Percentiles rank a stretch among this genome's conserved stretches.
Evolutionary conservation across 495 filamentous ascomycete species (phyloP).

Genomic region (Penicillium steckii): DNA sequence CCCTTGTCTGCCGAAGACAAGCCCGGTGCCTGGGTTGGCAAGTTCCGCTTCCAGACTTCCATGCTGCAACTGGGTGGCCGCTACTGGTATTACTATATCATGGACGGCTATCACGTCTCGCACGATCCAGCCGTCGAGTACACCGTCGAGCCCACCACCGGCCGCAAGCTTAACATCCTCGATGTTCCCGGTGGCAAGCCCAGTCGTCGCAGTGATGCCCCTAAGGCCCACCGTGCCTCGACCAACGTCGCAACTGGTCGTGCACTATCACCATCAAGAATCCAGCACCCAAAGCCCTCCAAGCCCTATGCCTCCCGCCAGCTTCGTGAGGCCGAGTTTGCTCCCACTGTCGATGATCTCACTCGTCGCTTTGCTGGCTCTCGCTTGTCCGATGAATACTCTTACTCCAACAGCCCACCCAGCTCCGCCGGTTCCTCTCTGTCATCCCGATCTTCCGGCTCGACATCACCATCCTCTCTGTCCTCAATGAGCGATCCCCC

Average conservation of each 20-base stretch:
- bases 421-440: conserved; percentile 73
- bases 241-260: conserved; percentile 80
- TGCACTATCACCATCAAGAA: conserved; percentile 82
- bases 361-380: conserved; percentile 69
- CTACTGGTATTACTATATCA: conserved; percentile 99
- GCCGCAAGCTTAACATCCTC: conserved; percentile 85
- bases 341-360: conserved; percentile 68
- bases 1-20: conserved; percentile 88
- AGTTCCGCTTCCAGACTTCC: conserved; percentile 88
- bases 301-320: conserved; percentile 81
- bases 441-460: conserved; percentile 73
- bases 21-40: conserved; percentile 87
- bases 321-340: conserved; percentile 77
- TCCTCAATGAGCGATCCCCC: conserved; percentile 70
- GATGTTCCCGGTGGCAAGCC: conserved; percentile 56
- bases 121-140: conserved; percentile 90
- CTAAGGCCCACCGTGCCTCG: conserved; percentile 34
- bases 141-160: conserved; percentile 94
- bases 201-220: conserved; percentile 16
- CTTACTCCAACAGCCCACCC: conserved; percentile 61
- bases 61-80: conserved; percentile 80
- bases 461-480: conserved; percentile 68
- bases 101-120: conserved; percentile 97
- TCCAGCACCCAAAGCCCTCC: conserved; percentile 84
- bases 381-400: conserved; percentile 68